A percentile compares a stretch with the other conserved stretches of the same genome.
Conservation (phyloP, 2,329 filamentous ascomycete genomes). For the Aureobasidium sp. region DNA sequence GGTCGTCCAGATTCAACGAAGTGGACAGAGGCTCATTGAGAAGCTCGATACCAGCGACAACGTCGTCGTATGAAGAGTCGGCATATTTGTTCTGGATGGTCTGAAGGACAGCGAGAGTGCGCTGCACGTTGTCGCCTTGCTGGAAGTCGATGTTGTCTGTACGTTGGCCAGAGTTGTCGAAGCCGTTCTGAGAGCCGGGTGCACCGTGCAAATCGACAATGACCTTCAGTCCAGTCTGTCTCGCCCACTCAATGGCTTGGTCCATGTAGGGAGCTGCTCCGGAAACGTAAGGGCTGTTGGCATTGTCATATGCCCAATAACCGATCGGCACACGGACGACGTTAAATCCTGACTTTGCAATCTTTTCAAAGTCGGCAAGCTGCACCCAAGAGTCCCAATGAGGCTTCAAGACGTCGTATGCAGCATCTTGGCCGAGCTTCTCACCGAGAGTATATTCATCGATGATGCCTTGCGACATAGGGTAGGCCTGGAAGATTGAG, state of each 20-base stretch:
- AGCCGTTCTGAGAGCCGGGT: slow-evolving; percentile 53
- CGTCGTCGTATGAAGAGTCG: slow-evolving; percentile 46
- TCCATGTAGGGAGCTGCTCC: slow-evolving; percentile 50
- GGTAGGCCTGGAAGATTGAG: slow-evolving; percentile 43
- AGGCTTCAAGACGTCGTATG: slow-evolving; percentile 38
- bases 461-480: slow-evolving; percentile 30
- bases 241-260: slow-evolving; percentile 51
- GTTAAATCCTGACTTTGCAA: slow-evolving; percentile 52
- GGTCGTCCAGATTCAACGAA: slow-evolving; percentile 36
- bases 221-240: slow-evolving; percentile 47
- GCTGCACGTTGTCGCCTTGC: slow-evolving; percentile 41
- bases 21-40: slow-evolving; percentile 52
- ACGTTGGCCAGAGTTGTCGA: slow-evolving; percentile 54
- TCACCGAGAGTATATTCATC: slow-evolving; percentile 49
- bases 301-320: slow-evolving; percentile 53
- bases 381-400: slow-evolving; percentile 48
- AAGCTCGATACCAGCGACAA: slow-evolving; percentile 51
- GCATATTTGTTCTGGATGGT: slow-evolving; percentile 54
- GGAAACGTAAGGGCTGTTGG: slow-evolving; percentile 43
- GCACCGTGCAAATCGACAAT: slow-evolving; percentile 54
- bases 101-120: slow-evolving; percentile 51
- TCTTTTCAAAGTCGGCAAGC: slow-evolving; percentile 49
- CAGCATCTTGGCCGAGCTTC: slow-evolving; percentile 41
- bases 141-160: slow-evolving; percentile 39
- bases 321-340: slow-evolving; percentile 53